Conservation (phyloP, 164 flowering plant genomes). For the grape (Vitis vinifera) region DNA sequence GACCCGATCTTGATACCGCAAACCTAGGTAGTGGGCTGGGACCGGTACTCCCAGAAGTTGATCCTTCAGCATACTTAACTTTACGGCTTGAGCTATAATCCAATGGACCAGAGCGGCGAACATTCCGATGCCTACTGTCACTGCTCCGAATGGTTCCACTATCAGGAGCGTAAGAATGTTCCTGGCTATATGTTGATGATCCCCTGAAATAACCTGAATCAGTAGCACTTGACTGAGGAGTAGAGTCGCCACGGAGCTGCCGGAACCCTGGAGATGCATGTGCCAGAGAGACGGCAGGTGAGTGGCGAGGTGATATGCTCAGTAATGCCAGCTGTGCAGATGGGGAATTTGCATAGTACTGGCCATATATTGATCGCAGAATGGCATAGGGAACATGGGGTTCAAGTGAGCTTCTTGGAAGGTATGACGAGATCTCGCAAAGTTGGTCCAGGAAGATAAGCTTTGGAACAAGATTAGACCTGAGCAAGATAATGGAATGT, state of each 20-base stretch:
- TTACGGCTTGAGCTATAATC: constrained; percentile 79
- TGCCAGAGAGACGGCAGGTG: constrained; percentile 63
- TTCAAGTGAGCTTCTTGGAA: constrained; percentile 87
- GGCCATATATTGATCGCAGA: constrained; percentile 88
- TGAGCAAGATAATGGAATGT: constrained; percentile 25
- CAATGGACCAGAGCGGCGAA: constrained; percentile 87
- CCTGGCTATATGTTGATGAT: constrained; percentile 52
- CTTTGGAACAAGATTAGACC: constrained; percentile 83
- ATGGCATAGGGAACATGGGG: constrained; percentile 78
- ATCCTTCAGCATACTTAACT: constrained; percentile 64
- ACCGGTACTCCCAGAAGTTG: constrained; percentile 75
- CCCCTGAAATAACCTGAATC: constrained; percentile 64
- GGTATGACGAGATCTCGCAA: constrained; percentile 80
- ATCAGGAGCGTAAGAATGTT: constrained; percentile 45
- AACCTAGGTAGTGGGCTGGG: constrained; percentile 96
- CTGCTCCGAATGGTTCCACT: constrained; percentile 35
- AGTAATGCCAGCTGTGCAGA: constrained; percentile 55
- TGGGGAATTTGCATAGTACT: constrained; percentile 70
- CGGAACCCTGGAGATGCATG: constrained; percentile 69
- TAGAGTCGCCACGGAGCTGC: constrained; percentile 54
- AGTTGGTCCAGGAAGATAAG: constrained; percentile 91
- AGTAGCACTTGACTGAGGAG: constrained; percentile 45
- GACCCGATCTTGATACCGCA: constrained; percentile 97
- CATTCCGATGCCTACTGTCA: constrained; percentile 49
- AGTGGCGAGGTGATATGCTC: constrained; percentile 67